Base-by-base conservation (phyloP, 2,329 filamentous ascomycete species). In the Fusarium sp. region DNA sequence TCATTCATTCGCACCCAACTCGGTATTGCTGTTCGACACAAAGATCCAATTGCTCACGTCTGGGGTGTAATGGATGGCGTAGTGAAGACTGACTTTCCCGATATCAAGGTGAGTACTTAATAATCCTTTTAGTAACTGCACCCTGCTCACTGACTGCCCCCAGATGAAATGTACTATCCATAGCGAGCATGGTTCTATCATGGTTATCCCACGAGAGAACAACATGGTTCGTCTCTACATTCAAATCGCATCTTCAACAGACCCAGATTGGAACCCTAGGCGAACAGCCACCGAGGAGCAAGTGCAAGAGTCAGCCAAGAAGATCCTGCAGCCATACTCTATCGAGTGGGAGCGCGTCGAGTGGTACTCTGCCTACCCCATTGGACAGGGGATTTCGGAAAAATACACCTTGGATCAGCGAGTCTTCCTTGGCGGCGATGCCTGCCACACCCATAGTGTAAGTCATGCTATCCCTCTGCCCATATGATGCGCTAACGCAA, bases 11-110 rank as follows among this genome's bases (percentile, higher is more conserved):
- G 91, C 43, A 82, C 88, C 43, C 83, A 88, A 71, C 81, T 93
- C 25, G 84, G 87, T 35, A 92, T 97, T 52, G 87, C 86, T 7
- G 87, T 97, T 68, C 88, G 87, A 65, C 85, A 90, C 76, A 88
- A 90, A 62, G 90, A 92, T 72, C 89, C 89, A 17, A 89, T 90
- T 56, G 84, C 89, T 45, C 83, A 92, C 74, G 88, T 93, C 25
- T 93, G 91, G 90, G 90, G 90, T 43, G 91, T 93, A 19, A 91
- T 93, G 81, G 91, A 93, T 72, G 85, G 90, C 33, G 88, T 92
- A 3, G 88, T 92, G 22, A 83, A 87, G 73, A 93, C 90, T 0
- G 84, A 92, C 72, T 93, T 93, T 68, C 91, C 91, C 0, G 91
- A 95, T 74, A 92, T 94, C 72, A 90, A 92, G 82, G 87, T 88